Base-by-base conservation (phyloP, 306 rosid species). In the Vachellia collinsii region DNA sequence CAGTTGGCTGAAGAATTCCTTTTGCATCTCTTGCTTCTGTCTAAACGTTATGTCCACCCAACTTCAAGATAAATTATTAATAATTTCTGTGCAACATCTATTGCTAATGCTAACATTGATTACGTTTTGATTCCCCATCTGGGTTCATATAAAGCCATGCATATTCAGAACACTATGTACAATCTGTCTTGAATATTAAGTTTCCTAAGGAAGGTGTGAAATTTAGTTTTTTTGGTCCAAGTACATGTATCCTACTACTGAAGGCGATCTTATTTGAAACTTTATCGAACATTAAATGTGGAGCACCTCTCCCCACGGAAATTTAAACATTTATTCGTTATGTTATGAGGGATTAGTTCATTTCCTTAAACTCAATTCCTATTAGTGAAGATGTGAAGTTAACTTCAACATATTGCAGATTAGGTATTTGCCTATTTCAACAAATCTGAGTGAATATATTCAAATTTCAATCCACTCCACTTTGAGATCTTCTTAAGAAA, bases 41-140 rank as follows among this genome's bases (percentile, higher is more conserved):
- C 20, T 70, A 76, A 47, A 43, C 77, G 37, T 70, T 71, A 58
- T 72, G 83, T 77, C 44, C 4, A 54, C 64, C 48, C 72, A 66
- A 34, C 74, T 72, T 73, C 51, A 14, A 43, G 29, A n/a, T 39
- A 66, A 54, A 53, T 63, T 51, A 69, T 76, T 62, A 58, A 66
- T 42, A 81, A 59, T 44, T 83, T 72, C 20, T 51, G 73, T 25
- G 79, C 63, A 44, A 72, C 17, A 38, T 76, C 82, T 83, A n/a
- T 14, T 68, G 63, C 85, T 44, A 7, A 59, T 83, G 51, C 80
- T 74, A 82, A 77, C 79, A 54, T 54, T 82, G 83, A 80, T 78
- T 73, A 23, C 44, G 20, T 86, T 43, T 68, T 78, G 77, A 54
- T 80, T 81, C 82, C 42, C 82, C 42, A 42, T 64, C 68, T 41